Evolutionary conservation across 768 basidiomycete species (phyloP).

Genomic region (Suillus clintonianus): DNA sequence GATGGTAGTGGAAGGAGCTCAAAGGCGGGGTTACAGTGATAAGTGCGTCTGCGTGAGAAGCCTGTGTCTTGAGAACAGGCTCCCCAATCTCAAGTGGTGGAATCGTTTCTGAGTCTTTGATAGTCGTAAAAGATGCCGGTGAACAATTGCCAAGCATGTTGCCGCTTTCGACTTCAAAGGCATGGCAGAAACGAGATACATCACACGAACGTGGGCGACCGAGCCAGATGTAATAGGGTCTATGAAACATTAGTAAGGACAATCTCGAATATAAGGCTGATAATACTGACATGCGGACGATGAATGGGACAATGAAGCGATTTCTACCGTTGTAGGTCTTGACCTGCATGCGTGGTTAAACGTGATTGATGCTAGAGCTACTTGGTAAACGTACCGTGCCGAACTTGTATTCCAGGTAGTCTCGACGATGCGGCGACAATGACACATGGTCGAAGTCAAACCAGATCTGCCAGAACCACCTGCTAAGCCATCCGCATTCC

Average conservation of each 20-base stretch:
- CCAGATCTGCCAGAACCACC: conserved; percentile 83
- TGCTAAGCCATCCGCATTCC: conserved; percentile 62
- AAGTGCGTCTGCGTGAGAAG: conserved; percentile 27
- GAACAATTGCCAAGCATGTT: conserved; percentile 56
- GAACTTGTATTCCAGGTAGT: conserved; percentile 79
- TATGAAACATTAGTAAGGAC: conserved; percentile 17
- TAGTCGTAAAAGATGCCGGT: conserved; percentile 35
- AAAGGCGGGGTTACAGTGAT: conserved; percentile 56
- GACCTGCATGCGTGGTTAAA: conserved; percentile 32
- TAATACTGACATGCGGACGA: conserved; percentile 58
- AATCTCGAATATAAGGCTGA: conserved; percentile 3
- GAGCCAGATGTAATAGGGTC: conserved; percentile 76
- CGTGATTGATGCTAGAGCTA: not conserved
- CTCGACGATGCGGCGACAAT: conserved; percentile 56
- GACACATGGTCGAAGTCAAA: conserved; percentile 59
- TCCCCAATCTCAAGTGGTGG: conserved; percentile 46
- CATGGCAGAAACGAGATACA: conserved; percentile 53
- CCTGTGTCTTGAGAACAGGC: conserved; percentile 29
- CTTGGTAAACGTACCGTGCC: conserved; percentile 52
- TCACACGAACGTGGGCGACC: conserved; percentile 67
- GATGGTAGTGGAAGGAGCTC: conserved; percentile 65
- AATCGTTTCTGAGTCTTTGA: conserved; percentile 37
- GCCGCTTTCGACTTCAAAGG: conserved; percentile 65
- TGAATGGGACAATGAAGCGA: conserved; percentile 64
- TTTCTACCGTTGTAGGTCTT: conserved; percentile 77